Percentiles rank a stretch among this genome's conserved stretches.
These are phyloP conservation scores for Stemphylium beticola DNA, from an alignment of 2,329 filamentous ascomycete species.

Conservation along the genomic window DNA sequence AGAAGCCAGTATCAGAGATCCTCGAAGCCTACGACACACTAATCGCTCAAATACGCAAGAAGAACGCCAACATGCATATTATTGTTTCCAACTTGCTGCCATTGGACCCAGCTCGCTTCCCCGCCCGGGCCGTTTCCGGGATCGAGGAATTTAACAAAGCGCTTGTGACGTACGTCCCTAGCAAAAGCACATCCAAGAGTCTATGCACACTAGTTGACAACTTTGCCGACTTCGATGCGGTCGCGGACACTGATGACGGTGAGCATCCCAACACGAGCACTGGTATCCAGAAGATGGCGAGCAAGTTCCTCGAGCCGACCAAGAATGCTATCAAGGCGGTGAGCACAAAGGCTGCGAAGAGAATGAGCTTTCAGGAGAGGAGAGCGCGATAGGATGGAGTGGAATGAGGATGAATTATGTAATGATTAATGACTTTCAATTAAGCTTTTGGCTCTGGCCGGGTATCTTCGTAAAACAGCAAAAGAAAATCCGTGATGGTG, in stretches of 20 bases:
- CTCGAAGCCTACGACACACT: constrained; percentile 49
- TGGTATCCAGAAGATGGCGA: constrained; percentile 41
- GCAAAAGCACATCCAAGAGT: constrained; percentile 26
- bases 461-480: too few species aligned
- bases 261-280: constrained; percentile 40
- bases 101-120: constrained; percentile 34
- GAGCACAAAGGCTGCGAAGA: constrained; percentile 12
- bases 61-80: constrained; percentile 50
- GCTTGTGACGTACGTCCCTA: constrained; percentile 27
- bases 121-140: constrained; percentile 16
- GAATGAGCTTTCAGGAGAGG: neutral
- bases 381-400: too few species aligned
- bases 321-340: constrained; percentile 26
- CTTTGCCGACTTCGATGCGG: constrained; percentile 34
- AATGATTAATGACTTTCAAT: too few species aligned
- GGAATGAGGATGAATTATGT: too few species aligned
- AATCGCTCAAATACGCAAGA: constrained; percentile 52
- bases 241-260: constrained; percentile 42
- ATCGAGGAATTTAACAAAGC: constrained; percentile 29
- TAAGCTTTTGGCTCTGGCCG: too few species aligned
- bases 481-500: too few species aligned
- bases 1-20: constrained; percentile 41
- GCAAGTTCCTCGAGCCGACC: constrained; percentile 32
- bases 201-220: constrained; percentile 41
- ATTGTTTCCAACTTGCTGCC: constrained; percentile 45